Conservation (phyloP, 129 eudicot genomes). For the Cynara cardunculus region DNA sequence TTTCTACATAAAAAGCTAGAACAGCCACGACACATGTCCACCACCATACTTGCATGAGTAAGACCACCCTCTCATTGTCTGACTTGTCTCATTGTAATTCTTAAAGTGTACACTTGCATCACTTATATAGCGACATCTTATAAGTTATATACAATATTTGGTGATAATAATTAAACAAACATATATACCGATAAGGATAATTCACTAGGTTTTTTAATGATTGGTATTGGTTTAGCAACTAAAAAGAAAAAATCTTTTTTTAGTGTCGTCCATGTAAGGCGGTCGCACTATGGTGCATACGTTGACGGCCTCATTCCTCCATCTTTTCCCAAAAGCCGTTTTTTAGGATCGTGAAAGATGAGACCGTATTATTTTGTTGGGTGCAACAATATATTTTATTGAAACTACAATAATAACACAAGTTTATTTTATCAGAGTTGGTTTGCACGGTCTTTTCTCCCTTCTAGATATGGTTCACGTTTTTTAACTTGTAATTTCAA, state of each 20-base stretch:
- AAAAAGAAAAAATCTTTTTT: neutral
- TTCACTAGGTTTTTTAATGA: neutral
- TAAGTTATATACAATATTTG: neutral
- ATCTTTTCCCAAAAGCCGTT: no score
- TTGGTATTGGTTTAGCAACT: neutral
- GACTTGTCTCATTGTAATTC: constrained; percentile 18
- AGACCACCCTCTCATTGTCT: constrained; percentile 9
- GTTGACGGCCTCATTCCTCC: no score
- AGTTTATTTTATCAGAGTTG: neutral
- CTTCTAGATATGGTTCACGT: neutral
- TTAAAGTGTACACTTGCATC: constrained; percentile 14
- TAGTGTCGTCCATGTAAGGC: no score
- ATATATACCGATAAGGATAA: neutral
- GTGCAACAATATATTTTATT: no score
- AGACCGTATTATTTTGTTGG: neutral
- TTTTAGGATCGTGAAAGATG: neutral
- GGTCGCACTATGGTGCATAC: no score
- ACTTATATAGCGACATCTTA: neutral
- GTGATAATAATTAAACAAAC: neutral
- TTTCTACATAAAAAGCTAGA: constrained; percentile 14
- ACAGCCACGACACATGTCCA: constrained; percentile 28
- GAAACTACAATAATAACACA: neutral
- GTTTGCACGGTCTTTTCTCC: neutral
- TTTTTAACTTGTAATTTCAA: no score
- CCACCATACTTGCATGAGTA: constrained; percentile 5